These are phyloP conservation scores for Hemileccinum rubropunctum DNA, from an alignment of 768 basidiomycete species.

Conservation along the genomic window DNA sequence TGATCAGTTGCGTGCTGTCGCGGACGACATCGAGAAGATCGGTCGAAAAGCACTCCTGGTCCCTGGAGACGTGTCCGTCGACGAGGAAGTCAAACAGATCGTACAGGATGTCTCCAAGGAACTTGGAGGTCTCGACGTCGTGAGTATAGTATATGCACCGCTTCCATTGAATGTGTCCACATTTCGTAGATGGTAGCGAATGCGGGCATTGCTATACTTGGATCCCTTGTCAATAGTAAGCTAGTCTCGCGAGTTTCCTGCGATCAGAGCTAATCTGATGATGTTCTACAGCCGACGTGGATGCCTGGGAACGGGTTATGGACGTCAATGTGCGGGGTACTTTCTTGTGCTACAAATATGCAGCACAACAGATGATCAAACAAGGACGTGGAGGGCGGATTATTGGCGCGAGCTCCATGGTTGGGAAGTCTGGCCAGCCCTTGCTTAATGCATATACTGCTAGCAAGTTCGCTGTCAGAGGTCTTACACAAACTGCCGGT, in stretches of 20 bases:
- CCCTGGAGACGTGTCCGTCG: slow-evolving; percentile 37
- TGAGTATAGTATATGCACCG: neutral
- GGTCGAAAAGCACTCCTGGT: slow-evolving; percentile 17
- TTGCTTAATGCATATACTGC: slow-evolving; percentile 7
- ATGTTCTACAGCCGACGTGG: neutral
- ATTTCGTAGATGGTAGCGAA: slow-evolving; percentile 3
- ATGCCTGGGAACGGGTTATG: slow-evolving; percentile 23
- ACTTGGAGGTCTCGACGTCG: slow-evolving; percentile 24
- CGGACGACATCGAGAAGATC: slow-evolving; percentile 18
- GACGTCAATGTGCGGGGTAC: slow-evolving; percentile 35
- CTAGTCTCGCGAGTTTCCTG: neutral
- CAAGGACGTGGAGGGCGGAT: slow-evolving; percentile 40
- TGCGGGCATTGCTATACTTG: neutral
- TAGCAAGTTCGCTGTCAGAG: slow-evolving; percentile 36
- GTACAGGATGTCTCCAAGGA: slow-evolving; percentile 28
- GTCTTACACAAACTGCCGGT: slow-evolving; percentile 39
- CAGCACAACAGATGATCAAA: slow-evolving; percentile 37
- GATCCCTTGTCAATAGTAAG: neutral
- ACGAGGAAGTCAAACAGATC: slow-evolving; percentile 39
- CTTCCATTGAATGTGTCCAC: neutral
- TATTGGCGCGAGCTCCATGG: slow-evolving; percentile 28
- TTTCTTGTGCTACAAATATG: slow-evolving; percentile 40
- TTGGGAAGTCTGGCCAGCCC: slow-evolving; percentile 27
- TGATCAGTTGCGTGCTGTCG: slow-evolving; percentile 2
- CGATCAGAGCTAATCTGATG: neutral